A percentile compares a stretch with the other conserved stretches of the same genome.
These are phyloP conservation scores for Aureobasidium sp. DNA, from an alignment of 2,329 filamentous ascomycete species.

Conservation along the genomic window DNA sequence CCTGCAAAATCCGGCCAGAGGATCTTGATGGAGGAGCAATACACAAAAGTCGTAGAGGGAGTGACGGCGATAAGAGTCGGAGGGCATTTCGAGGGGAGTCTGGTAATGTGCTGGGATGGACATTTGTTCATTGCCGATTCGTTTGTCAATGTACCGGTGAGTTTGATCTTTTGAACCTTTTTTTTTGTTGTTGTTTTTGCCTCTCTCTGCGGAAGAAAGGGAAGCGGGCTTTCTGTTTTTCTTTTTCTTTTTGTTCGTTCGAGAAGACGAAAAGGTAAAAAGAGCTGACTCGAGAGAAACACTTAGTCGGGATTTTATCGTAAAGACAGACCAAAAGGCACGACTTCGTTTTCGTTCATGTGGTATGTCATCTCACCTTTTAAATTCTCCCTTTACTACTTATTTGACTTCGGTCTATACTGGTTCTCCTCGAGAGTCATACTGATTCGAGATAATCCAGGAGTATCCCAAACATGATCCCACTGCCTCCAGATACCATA, in stretches of 20 bases:
- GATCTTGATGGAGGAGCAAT: conserved; percentile 38
- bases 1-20: conserved; percentile 35
- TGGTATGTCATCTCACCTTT: no score
- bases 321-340: conserved; percentile 37
- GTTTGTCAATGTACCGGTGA: conserved; percentile 59
- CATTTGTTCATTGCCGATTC: conserved; percentile 71
- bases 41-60: conserved; percentile 37
- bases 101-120: conserved; percentile 56
- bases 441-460: no score
- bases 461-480: conserved; percentile 69
- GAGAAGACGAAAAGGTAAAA: neutral
- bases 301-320: conserved; percentile 30
- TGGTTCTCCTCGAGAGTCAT: no score
- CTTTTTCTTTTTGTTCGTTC: no score
- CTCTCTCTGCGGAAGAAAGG: no score
- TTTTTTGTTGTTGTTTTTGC: no score
- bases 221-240: no score
- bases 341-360: conserved; percentile 59
- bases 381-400: neutral
- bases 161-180: conserved; percentile 18
- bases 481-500: conserved; percentile 58
- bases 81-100: conserved; percentile 72
- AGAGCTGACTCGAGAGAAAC: neutral
- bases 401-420: no score
- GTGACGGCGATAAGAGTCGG: conserved; percentile 62